phyloP scores from a whole-genome alignment of 495 filamentous ascomycete species.

The Penicillium cinerascens region DNA sequence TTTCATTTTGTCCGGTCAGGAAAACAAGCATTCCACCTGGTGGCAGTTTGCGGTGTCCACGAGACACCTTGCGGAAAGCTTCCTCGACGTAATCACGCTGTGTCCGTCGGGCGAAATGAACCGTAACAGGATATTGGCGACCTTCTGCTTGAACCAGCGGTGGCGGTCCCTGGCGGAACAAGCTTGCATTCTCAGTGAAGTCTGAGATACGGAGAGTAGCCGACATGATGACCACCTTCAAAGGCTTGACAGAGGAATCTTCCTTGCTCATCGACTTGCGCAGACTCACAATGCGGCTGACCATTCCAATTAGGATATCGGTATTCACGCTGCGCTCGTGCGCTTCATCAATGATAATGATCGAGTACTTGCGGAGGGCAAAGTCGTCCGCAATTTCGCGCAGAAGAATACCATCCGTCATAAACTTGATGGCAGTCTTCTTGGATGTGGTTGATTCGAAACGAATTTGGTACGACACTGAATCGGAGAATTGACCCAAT shows the following conservation, averaged over 20 bases:
- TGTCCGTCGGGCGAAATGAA: slow-evolving; percentile 83
- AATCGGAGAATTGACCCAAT: slow-evolving; percentile 61
- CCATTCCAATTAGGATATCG: slow-evolving; percentile 93
- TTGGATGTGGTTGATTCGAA: slow-evolving; percentile 82
- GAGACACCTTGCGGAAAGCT: slow-evolving; percentile 79
- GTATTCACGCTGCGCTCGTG: slow-evolving; percentile 98
- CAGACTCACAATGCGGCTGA: slow-evolving; percentile 85
- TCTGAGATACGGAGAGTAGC: slow-evolving; percentile 89
- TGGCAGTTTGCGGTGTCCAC: slow-evolving; percentile 86
- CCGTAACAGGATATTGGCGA: slow-evolving; percentile 85
- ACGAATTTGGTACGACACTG: slow-evolving; percentile 91
- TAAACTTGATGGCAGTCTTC: slow-evolving; percentile 94
- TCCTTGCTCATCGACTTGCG: slow-evolving; percentile 60
- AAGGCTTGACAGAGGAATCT: slow-evolving; percentile 60
- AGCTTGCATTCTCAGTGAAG: slow-evolving; percentile 74
- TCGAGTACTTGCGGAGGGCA: slow-evolving; percentile 85
- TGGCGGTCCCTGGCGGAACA: slow-evolving; percentile 74
- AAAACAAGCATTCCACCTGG: slow-evolving; percentile 94
- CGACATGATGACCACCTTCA: slow-evolving; percentile 98
- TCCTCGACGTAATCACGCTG: slow-evolving; percentile 87
- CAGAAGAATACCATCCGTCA: slow-evolving; percentile 96
- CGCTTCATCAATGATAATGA: slow-evolving; percentile 93
- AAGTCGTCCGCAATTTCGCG: slow-evolving; percentile 91
- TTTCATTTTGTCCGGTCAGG: slow-evolving; percentile 91
- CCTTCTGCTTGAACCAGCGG: slow-evolving; percentile 89